Evolutionary conservation across 208 protist species (phyloP).

Genomic region (Leishmania mexicana): DNA sequence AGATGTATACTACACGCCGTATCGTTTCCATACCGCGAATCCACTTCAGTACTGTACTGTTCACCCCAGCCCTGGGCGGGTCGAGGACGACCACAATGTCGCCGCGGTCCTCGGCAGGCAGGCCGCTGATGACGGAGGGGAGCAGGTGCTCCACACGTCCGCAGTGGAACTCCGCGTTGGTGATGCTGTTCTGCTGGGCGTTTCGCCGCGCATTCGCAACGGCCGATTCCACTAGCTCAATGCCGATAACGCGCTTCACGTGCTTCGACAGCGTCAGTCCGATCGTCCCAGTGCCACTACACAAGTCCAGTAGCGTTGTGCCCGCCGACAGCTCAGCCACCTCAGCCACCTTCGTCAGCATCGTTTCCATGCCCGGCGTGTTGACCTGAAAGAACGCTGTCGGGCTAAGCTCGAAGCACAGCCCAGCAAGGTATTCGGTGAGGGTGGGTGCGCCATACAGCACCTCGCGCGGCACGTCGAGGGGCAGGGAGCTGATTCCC

Average conservation of each 20-base stretch:
- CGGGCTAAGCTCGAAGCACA: conserved; percentile 91
- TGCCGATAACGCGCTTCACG: conserved; percentile 92
- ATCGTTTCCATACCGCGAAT: conserved; percentile 88
- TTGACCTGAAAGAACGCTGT: conserved; percentile 97
- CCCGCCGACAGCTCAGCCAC: conserved; percentile 54
- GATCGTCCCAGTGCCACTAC: conserved; percentile 96
- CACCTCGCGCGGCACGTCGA: conserved; percentile 63
- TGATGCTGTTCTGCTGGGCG: conserved; percentile 81
- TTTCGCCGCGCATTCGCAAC: conserved; percentile 91
- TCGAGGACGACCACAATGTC: conserved; percentile 92
- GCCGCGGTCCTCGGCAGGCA: conserved; percentile 41
- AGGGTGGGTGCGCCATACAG: conserved; percentile 70
- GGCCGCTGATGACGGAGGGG: conserved; percentile 53
- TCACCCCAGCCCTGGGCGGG: conserved; percentile 89
- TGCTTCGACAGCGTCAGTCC: conserved; percentile 82
- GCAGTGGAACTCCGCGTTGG: conserved; percentile 88
- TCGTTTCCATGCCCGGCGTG: conserved; percentile 83
- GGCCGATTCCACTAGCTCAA: conserved; percentile 91
- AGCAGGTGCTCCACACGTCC: conserved; percentile 94
- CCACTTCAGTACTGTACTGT: conserved; percentile 92
- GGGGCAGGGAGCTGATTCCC: conserved; percentile 60
- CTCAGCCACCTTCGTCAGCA: conserved; percentile 79
- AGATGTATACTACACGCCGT: conserved; percentile 95
- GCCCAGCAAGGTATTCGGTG: conserved; percentile 69
- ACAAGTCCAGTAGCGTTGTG: conserved; percentile 94